Conservation (phyloP, 257 asterid genomes). For the Solanum corneliomulleri region DNA sequence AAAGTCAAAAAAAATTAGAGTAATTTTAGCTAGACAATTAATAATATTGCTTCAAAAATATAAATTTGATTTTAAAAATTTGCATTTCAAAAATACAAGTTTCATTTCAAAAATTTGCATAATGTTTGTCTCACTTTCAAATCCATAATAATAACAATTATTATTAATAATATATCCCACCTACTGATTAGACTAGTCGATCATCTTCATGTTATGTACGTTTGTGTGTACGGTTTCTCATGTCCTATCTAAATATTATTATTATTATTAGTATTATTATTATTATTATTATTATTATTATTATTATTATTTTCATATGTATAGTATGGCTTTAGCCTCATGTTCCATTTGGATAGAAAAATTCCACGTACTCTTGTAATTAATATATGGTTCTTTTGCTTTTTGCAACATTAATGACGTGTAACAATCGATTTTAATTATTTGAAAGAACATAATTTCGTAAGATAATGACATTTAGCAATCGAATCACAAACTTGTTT, state of each 20-base stretch:
- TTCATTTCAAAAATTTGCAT: neutral
- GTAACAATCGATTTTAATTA: neutral
- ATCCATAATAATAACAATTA: neutral
- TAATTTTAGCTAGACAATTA: constrained; percentile 3
- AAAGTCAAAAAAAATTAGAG: constrained; percentile 14
- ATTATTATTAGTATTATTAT: neutral
- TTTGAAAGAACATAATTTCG: neutral
- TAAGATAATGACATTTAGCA: neutral
- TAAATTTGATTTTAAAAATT: neutral
- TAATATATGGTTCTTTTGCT: neutral
- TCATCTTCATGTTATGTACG: constrained; percentile 21
- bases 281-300: neutral
- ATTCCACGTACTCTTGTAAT: neutral
- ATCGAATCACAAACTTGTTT: neutral
- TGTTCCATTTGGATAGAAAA: neutral
- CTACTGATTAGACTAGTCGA: constrained; percentile 32
- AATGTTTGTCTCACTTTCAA: constrained; percentile 9
- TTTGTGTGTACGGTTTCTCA: constrained; percentile 20
- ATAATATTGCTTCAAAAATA: neutral
- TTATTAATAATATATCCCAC: constrained; percentile 2
- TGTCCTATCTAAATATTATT: neutral
- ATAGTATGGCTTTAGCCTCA: neutral
- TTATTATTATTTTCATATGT: neutral
- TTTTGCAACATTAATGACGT: neutral
- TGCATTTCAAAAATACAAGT: neutral